Evolutionary conservation across 345 rosid species (phyloP), one percentile per base, ranked within the genome.

Genomic region (Corchorus capsularis): DNA sequence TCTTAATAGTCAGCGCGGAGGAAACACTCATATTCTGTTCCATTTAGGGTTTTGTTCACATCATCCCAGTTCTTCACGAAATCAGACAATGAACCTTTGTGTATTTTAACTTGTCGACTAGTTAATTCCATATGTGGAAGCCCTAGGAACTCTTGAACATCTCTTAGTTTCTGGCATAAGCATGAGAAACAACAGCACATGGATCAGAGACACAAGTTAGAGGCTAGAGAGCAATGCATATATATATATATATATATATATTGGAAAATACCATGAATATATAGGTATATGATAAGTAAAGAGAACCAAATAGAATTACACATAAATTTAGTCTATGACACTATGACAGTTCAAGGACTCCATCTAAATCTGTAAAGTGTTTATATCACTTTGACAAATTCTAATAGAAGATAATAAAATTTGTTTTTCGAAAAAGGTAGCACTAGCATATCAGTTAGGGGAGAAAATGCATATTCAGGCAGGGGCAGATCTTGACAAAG

Each of bases 81-180:
- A 54, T 84, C 92, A 0, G 95, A 86, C 52, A 96, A 79, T 5
- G 86, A 81, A 63, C 98, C 99, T 75, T 84, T 86, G 79, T 96
- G 99, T 82, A 96, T 96, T 50, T 96, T 96, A 62, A 96, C 94
- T 69, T 96, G 99, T 34, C 90, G 92, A 75, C 98, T 96, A 6
- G 75, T 86, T 75, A 96, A 79, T 60, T 87, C 77, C 89, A 83
- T 85, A 73, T 46, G 59, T 0, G 97, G 98, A 47, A 96, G 84
- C 82, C 87, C 81, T 50, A 96, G 83, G 76, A 93, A 96, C 76
- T 86, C 89, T 61, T 86, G 93, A 74, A 93, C 98, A 49, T 91
- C 92, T 65, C 83, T 76, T 71, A 93, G 83, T 84, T 78, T 93
- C 99, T 96, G 93, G 83, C 79, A 63, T 60, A 62, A 62, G 47